A percentile compares a stretch with the other conserved stretches of the same genome.
Evolutionary conservation across 2,329 filamentous ascomycete species (phyloP).

Genomic region (Mycosphaerella sp.): DNA sequence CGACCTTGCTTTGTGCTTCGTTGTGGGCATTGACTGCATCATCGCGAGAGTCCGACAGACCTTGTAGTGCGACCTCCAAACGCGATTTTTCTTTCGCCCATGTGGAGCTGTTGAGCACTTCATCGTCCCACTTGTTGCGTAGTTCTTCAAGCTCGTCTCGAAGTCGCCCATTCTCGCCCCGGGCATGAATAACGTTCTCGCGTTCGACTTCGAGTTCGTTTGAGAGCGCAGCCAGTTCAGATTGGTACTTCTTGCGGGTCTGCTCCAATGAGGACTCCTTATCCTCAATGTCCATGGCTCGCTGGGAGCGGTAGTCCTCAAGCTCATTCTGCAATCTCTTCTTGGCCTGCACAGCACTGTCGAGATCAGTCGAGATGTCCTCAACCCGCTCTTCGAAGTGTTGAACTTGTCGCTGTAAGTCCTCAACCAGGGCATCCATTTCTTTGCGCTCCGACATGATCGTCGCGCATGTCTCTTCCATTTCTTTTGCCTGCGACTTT

Average conservation of each 20-base stretch:
- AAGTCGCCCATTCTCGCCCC: conserved; percentile 77
- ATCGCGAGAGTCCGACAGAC: conserved; percentile 84
- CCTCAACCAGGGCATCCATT: conserved; percentile 80
- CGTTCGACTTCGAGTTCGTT: conserved; percentile 91
- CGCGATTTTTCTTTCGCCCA: conserved; percentile 98
- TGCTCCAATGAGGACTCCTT: conserved; percentile 95
- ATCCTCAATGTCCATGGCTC: conserved; percentile 93
- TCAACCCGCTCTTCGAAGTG: conserved; percentile 86
- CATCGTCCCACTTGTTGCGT: conserved; percentile 94
- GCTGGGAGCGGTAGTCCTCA: conserved; percentile 91
- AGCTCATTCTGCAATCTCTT: conserved; percentile 94
- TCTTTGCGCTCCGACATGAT: conserved; percentile 90
- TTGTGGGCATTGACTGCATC: conserved; percentile 91
- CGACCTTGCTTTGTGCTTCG: conserved; percentile 88
- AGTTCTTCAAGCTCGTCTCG: conserved; percentile 96
- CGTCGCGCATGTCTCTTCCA: conserved; percentile 81
- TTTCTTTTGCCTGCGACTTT: conserved; percentile 79
- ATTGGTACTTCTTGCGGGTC: conserved; percentile 94
- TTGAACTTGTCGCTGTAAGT: conserved; percentile 83
- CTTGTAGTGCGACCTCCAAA: conserved; percentile 80
- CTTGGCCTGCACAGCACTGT: conserved; percentile 79
- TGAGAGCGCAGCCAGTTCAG: conserved; percentile 80
- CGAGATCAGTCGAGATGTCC: conserved; percentile 83
- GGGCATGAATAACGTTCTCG: conserved; percentile 77
- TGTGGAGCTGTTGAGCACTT: conserved; percentile 93